These are phyloP conservation scores for Ambrosia hybrid DNA, from an alignment of 140 eudicot genomes.

Conservation along the genomic window DNA sequence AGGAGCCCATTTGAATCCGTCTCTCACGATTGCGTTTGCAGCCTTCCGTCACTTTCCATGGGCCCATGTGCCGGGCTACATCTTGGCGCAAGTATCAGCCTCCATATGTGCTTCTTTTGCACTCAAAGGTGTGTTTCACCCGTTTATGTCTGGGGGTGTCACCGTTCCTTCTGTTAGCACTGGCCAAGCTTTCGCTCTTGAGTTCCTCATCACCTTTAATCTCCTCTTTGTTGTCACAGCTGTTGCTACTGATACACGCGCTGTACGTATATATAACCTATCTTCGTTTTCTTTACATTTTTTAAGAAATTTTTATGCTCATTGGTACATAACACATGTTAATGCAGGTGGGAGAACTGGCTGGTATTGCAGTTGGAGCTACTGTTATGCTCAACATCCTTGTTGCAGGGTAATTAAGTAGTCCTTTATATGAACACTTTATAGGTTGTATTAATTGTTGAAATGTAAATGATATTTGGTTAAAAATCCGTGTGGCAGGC, in stretches of 20 bases:
- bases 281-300: neutral
- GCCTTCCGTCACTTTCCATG: conserved; percentile 85
- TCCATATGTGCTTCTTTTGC: conserved; percentile 87
- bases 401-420: conserved; percentile 80
- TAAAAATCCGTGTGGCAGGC: conserved; percentile 34
- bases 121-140: conserved; percentile 73
- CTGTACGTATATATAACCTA: conserved; percentile 41
- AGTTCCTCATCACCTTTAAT: conserved; percentile 75
- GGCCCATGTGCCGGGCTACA: conserved; percentile 80
- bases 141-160: conserved; percentile 80
- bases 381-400: conserved; percentile 91
- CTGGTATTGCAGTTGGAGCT: conserved; percentile 96
- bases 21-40: conserved; percentile 81
- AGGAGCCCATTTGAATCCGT: conserved; percentile 84
- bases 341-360: conserved; percentile 77
- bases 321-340: neutral
- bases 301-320: neutral
- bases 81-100: conserved; percentile 73
- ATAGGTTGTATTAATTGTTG: neutral
- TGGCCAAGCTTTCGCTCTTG: conserved; percentile 86
- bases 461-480: neutral
- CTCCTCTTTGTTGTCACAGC: conserved; percentile 88
- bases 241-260: conserved; percentile 86
- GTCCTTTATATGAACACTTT: neutral
- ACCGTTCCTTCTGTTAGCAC: conserved; percentile 69